Base-by-base conservation (phyloP, 805 yeast genomes). In the Starmerella floricola region DNA sequence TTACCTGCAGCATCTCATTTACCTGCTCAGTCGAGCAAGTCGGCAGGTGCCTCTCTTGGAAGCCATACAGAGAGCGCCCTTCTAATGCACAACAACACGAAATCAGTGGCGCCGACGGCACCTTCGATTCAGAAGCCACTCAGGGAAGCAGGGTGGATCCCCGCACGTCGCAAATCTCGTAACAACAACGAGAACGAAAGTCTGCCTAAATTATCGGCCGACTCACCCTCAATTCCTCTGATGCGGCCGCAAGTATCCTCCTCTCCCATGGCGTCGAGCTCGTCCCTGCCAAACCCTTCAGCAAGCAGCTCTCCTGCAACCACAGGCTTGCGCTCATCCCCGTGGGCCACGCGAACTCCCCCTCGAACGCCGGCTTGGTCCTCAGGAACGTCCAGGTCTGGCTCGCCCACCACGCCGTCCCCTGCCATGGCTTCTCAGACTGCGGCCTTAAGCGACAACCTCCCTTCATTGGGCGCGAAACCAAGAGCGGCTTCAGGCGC, bases 401-500 rank as follows among this genome's bases (percentile, higher is more conserved):
- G 15, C 8, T 27, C 30, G 30, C 30, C 30, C 8, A 10, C 30
- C 15, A 5, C 5, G 15, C 5, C 15, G 15, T 27, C 30, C 4
- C n/a, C 30, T 5, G 13, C n/a, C 13, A 20, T 6, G 4, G 12
- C 17, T 8, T 18, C 15, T 4, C 36, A 33, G 11, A 33, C 27
- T 2, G 38, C 39, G 21, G 26, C 27, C 17, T 38, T 36, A 6
- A 42, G 45, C 28, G 33, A 18, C 20, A 17, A 19, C 29, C 33
- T 38, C 3, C 35, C 31, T 8, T 3, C 26, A 15, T 36, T 17
- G 3, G 27, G 28, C 17, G 18, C 47, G 18, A 24, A 36, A 20
- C 41, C 30, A 28, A 44, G 45, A 19, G 17, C 46, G 2, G 31
- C 21, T 4, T 31, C 49, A 2, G 13, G 41, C 8, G 26, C 17